These are phyloP conservation scores for Fusarium anguioides DNA, from an alignment of 2,329 filamentous ascomycete species.

Conservation along the genomic window DNA sequence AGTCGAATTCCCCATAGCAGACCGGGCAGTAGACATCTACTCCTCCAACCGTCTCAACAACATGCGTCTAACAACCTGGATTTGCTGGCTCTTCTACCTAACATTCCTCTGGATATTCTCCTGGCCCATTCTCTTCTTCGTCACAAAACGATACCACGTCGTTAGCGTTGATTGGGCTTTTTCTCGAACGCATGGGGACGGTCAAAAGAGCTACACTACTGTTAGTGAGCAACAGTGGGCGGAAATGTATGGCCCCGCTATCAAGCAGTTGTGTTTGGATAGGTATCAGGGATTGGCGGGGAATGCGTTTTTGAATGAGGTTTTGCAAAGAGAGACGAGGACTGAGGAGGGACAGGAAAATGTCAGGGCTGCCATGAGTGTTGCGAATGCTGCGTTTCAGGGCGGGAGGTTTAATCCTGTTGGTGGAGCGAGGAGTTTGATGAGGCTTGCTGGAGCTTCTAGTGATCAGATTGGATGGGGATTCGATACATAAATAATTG, in stretches of 20 bases:
- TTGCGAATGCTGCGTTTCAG: conserved; percentile 29
- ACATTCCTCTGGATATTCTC: conserved; percentile 41
- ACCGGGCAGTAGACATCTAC: conserved; percentile 41
- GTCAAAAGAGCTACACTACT: conserved; percentile 24
- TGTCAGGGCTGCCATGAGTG: conserved; percentile 22
- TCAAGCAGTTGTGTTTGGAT: conserved; percentile 34
- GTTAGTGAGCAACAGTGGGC: conserved; percentile 37
- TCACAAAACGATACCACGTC: conserved; percentile 34
- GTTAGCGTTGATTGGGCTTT: conserved; percentile 35
- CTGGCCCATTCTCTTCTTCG: conserved; percentile 36
- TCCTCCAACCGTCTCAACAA: conserved; percentile 30
- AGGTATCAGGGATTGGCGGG: conserved; percentile 36
- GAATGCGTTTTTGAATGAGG: conserved; percentile 29
- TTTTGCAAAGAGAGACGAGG: conserved; percentile 19
- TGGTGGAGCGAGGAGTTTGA: conserved; percentile 17
- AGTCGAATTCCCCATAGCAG: conserved; percentile 33
- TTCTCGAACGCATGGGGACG: conserved; percentile 1
- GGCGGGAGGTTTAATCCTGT: conserved; percentile 25
- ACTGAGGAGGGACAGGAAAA: neutral
- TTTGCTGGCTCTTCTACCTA: conserved; percentile 40
- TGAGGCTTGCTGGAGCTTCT: conserved; percentile 22
- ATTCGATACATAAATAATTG: conserved; percentile 26
- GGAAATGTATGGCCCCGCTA: conserved; percentile 23
- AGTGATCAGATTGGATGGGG: conserved; percentile 39
- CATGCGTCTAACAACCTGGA: conserved; percentile 33